A percentile compares a stretch with the other conserved stretches of the same genome.
Evolutionary conservation across 2,329 filamentous ascomycete genomes (phyloP).

Genomic region (Talaromyces sp.): DNA sequence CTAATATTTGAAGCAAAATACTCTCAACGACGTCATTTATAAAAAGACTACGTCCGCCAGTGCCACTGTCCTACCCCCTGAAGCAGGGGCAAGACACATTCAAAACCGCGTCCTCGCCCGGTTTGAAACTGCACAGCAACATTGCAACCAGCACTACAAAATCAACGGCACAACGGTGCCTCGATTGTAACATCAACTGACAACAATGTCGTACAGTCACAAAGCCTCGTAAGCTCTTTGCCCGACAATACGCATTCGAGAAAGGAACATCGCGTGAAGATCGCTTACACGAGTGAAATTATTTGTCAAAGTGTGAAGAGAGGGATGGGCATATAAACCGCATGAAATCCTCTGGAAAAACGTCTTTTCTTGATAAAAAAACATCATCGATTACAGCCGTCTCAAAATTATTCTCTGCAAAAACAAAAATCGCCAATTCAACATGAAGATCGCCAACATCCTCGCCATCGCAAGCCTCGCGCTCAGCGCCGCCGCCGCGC

Average conservation of each 20-base stretch:
- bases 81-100: background rate
- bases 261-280: background rate
- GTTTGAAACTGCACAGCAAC: background rate
- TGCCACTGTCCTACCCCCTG: too few species aligned
- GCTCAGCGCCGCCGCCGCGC: background rate
- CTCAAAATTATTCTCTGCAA: too few species aligned
- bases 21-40: background rate
- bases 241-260: background rate
- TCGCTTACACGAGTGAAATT: background rate
- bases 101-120: background rate
- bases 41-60: background rate
- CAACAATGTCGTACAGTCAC: background rate
- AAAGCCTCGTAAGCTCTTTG: background rate
- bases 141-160: background rate
- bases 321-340: background rate
- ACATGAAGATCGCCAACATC: background rate
- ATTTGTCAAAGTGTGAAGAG: background rate
- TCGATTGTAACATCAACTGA: background rate
- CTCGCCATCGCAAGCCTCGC: background rate
- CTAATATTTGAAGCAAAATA: background rate
- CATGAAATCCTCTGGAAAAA: background rate
- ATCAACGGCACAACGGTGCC: background rate
- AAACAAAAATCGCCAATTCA: background rate
- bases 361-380: background rate
- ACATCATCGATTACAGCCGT: background rate